phyloP scores from a whole-genome alignment of 108 stramenopile genomes.

The Fragilaria crotonensis region DNA sequence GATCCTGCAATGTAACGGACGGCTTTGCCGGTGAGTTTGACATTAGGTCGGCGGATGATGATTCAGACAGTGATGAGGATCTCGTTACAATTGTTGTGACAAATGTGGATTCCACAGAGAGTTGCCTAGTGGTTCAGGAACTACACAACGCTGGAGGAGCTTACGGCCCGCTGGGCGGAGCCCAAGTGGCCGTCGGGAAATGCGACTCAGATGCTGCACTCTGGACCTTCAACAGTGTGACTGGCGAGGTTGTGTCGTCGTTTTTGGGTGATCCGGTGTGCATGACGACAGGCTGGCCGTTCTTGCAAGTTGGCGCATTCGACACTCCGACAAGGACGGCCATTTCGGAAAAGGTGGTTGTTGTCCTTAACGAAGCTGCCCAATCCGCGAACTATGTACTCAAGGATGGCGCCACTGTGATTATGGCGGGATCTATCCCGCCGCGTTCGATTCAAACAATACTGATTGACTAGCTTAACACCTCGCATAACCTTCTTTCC shows the following conservation, averaged over 20 bases:
- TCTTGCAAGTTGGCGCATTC: slow-evolving; percentile 80
- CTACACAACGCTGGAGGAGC: slow-evolving; percentile 68
- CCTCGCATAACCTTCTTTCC: no score
- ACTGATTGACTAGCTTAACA: slow-evolving; percentile 20
- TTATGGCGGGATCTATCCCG: slow-evolving; percentile 70
- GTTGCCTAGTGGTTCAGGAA: slow-evolving; percentile 38
- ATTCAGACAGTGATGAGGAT: no score
- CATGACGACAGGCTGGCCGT: slow-evolving; percentile 89
- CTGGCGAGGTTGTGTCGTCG: slow-evolving; percentile 54
- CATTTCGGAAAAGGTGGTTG: slow-evolving; percentile 42
- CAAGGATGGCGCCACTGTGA: slow-evolving; percentile 32
- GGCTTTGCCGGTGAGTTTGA: slow-evolving; percentile 40
- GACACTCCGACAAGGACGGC: slow-evolving; percentile 47
- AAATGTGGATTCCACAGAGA: slow-evolving; percentile 19
- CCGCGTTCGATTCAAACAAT: slow-evolving; percentile 77
- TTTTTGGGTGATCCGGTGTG: slow-evolving; percentile 54
- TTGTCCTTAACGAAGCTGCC: slow-evolving; percentile 68
- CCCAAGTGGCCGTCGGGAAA: slow-evolving; percentile 51
- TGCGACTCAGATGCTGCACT: slow-evolving; percentile 38
- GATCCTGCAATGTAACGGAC: slow-evolving; percentile 28
- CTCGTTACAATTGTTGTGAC: slow-evolving; percentile 4
- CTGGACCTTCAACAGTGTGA: slow-evolving; percentile 37
- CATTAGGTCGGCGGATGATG: slow-evolving; percentile 19
- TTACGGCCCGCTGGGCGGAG: slow-evolving; percentile 64
- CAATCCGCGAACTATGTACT: slow-evolving; percentile 68